Base-by-base conservation (phyloP, 768 basidiomycete species). In the Pleurotus ostreatus region DNA sequence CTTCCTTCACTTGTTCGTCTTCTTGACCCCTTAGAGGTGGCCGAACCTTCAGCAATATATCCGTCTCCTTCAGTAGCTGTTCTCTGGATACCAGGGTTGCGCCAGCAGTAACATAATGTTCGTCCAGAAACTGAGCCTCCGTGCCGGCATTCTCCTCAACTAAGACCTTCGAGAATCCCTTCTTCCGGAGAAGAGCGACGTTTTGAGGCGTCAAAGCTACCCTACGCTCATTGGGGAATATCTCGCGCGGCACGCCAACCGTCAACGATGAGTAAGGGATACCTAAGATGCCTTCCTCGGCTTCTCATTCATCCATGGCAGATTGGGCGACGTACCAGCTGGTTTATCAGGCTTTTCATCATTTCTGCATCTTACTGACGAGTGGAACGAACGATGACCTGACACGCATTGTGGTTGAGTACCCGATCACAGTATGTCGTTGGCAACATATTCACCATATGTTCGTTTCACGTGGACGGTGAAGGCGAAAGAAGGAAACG, bases 1-100 rank as follows among this genome's bases (percentile, higher is more conserved):
- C 89, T 64, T 85, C 77, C 67, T 84, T 91, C 63, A 93, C 65
- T 52, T 68, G 65, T 22, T 79, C 75, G 22, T 78, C 74, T 68
- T 94, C 92, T 63, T 83, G 74, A 22, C 79, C 81, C 46, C 76
- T 68, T 22, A 83, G 69, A 39, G 92, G 92, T 41, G 92, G 84
- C 60, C 90, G 80, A 58, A 94, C 92, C 81, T 94, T 94, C 59
- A 94, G 75, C 66, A 93, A 74, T 64, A 94, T 89, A 66, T 94
- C 91, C 1, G 88, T 75, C 44, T 74, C 73, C 47, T 71, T 73
- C 66, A 83, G 87, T n/a, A 92, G 70, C 59, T 89, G 84, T 55
- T 88, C 84, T 57, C 76, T 77, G 47, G 86, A 82, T n/a, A 85
- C 87, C 58, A 94, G 68, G 5, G 82, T 85, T 38, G 91, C 92